Base-by-base conservation (phyloP, 345 rosid genomes). In the Syzygium aromaticum region DNA sequence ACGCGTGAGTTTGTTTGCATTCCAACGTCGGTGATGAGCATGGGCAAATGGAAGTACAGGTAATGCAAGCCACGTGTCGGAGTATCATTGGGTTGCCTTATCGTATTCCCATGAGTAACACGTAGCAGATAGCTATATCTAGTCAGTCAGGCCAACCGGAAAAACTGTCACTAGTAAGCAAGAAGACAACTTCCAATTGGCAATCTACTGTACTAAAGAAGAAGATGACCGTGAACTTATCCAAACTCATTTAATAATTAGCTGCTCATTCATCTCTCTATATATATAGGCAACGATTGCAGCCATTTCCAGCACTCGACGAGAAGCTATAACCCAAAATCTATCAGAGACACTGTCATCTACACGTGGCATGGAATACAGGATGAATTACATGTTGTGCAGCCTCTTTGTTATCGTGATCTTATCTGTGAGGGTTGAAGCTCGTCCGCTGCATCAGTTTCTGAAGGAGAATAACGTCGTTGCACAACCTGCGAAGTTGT, bases 261-360 rank as follows among this genome's bases (percentile, higher is more conserved):
- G 49, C 27, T 73, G 49, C 49, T 73, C 49, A 9, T 38, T 73
- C 82, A 73, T 73, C 82, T 73, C 49, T 38, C 38, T 57, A 49
- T 38, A 73, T 73, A 40, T 38, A 38, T 43, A 73, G 49, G 82
- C 82, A 38, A 38, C 14, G 82, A 40, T 73, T 73, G 6, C 27
- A 73, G 82, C 82, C 27, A 73, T 19, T 86, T 87, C 5, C 87
- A 86, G 84, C 89, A 87, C 77, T 88, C 88, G 22, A 43, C 54
- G 28, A 84, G 84, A 85, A 88, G 49, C 49, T 52, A 84, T 28
- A 85, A 85, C 85, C 83, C 8, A 19, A 67, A 61, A n/a, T 51
- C 52, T 2, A 38, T 40, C 28, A 85, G 27, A 73, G 38, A 33
- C 49, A 67, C 63, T 73, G 46, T 30, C 7, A 73, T 33, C 80